Evolutionary conservation across 73 alveolate genomes (phyloP), one percentile per base, ranked within the genome.

Genomic region (Paramecium pentaurelia): DNA sequence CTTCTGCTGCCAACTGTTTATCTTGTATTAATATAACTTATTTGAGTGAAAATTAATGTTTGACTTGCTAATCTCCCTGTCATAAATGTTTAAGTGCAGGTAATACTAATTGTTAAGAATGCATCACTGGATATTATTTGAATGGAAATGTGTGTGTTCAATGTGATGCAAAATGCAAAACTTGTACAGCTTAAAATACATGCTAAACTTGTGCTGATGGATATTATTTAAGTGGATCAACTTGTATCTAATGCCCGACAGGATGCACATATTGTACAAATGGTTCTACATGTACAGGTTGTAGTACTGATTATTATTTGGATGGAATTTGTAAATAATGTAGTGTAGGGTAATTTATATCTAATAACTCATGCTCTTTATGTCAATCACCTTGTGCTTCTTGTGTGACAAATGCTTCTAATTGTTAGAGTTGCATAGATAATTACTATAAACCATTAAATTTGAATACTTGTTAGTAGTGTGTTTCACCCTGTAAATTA

Each of bases 251-350:
- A 1, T 86, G 93, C 37, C 58, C 92, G 0, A 16, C 83, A 60
- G 93, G 93, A 5, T 86, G 93, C 92, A 58, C 28, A 16, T 8
- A 92, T 60, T 60, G 91, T 6, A 20, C 80, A 8, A 16, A 86
- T 32, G 71, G 44, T 20, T 1, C 71, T 7, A 54, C 54, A 0
- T 86, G 93, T 18, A 25, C 16, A 37, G 11, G n/a, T 12, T 28
- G 58, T 14, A 20, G 45, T 11, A 28, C 91, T 30, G 51, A 86
- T 71, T 86, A 58, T 60, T 77, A 86, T 59, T 25, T 60, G 18
- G 40, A 54, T 32, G 47, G 80, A 37, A 20, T 77, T 58, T 37
- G 71, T 47, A 58, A 32, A n/a, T 18, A 86, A 28, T 60, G 92
- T 60, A 44, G 27, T 14, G 75, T 25, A 1, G 45, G 92, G 4